phyloP scores from a whole-genome alignment of 768 basidiomycete genomes.

The Pulveroboletus sp. region DNA sequence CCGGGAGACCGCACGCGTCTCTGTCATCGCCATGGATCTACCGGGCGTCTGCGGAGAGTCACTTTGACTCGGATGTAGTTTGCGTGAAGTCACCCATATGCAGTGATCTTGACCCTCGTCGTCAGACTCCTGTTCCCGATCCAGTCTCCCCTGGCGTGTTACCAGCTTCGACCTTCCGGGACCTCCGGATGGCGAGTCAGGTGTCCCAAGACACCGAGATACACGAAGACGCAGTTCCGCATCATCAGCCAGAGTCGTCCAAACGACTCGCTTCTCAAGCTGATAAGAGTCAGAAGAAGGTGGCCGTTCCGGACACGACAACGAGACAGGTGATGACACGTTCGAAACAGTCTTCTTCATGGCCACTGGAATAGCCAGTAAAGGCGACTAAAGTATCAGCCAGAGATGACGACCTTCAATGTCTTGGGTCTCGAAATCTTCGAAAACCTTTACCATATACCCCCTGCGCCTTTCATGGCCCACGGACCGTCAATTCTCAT shows the following conservation, averaged over 20 bases:
- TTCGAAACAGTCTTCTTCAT: constrained; percentile 57
- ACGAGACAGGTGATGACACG: constrained; percentile 34
- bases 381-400: not conserved
- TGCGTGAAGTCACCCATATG: constrained; percentile 62
- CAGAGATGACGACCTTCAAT: not conserved
- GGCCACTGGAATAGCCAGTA: constrained; percentile 19
- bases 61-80: not conserved
- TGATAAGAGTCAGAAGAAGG: too few species aligned
- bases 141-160: constrained; percentile 42
- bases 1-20: constrained; percentile 25
- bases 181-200: not conserved
- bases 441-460: not conserved
- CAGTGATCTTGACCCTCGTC: constrained; percentile 36
- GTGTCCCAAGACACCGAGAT: constrained; percentile 9
- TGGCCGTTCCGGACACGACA: too few species aligned
- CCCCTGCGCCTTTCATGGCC: constrained; percentile 7
- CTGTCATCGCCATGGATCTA: constrained; percentile 34
- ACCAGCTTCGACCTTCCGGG: not conserved
- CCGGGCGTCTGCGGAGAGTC: too few species aligned
- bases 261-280: too few species aligned
- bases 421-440: too few species aligned
- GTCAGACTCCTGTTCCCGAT: constrained; percentile 24
- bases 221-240: constrained; percentile 40
- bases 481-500: constrained; percentile 48
- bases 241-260: constrained; percentile 47